Conservation (phyloP, 345 rosid genomes). For the Euphorbia peplus region DNA sequence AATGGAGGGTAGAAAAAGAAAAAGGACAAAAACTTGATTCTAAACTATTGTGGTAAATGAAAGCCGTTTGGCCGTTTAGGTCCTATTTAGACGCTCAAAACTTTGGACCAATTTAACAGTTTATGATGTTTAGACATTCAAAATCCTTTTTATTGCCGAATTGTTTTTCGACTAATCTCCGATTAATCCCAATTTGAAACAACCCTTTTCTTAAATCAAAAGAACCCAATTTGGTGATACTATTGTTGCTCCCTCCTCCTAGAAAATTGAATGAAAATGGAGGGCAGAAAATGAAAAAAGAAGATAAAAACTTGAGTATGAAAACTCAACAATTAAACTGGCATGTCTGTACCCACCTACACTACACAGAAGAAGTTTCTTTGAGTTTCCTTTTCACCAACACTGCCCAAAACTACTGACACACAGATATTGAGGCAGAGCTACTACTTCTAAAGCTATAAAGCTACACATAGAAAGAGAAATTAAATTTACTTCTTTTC, state of each 20-base stretch:
- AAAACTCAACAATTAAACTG: conserved; percentile 4
- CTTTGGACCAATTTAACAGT: no score
- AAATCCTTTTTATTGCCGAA: no score
- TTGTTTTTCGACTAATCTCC: no score
- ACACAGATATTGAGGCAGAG: conserved; percentile 26
- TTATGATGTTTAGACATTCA: no score
- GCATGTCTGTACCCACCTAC: conserved; percentile 12
- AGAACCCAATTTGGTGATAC: background rate
- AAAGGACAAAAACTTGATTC: no score
- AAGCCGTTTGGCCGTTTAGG: no score
- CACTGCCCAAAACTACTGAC: conserved; percentile 23
- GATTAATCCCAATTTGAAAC: no score
- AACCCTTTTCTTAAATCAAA: background rate
- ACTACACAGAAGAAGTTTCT: conserved; percentile 5
- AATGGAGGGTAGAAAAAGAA: background rate
- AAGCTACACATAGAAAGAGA: no score
- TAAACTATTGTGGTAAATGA: no score
- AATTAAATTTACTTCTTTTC: no score
- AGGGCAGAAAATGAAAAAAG: background rate
- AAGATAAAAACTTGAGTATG: background rate
- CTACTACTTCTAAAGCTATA: no score
- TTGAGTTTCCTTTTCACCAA: conserved; percentile 21
- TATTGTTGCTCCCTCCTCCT: background rate
- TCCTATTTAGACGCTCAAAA: no score
- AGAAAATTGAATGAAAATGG: background rate